These are phyloP conservation scores for Rhododendron ovatum DNA, from an alignment of 148 eudicot species.

Conservation along the genomic window DNA sequence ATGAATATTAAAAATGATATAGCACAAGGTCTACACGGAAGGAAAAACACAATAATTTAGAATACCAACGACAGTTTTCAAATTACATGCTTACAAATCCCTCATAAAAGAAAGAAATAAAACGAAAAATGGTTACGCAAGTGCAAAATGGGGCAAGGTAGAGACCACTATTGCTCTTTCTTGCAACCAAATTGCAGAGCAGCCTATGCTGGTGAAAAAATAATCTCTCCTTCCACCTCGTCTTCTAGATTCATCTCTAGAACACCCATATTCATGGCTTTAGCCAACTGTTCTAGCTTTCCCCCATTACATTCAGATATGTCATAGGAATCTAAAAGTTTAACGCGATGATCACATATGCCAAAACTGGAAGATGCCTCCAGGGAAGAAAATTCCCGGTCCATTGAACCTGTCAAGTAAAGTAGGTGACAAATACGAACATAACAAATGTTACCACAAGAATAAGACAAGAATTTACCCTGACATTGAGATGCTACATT, in stretches of 20 bases:
- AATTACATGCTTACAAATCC: too few relatives aligned
- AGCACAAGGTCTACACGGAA: too few relatives aligned
- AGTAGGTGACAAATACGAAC: conserved; percentile 23
- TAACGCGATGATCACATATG: conserved; percentile 22
- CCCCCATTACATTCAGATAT: conserved; percentile 23
- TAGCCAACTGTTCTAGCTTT: conserved; percentile 30
- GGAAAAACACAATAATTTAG: neutral
- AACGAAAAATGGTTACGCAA: neutral
- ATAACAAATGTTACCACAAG: conserved; percentile 6
- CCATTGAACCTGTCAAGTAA: conserved; percentile 38
- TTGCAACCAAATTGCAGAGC: conserved; percentile 47
- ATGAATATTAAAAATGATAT: neutral
- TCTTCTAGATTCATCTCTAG: conserved; percentile 53
- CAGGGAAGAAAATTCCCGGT: conserved; percentile 20
- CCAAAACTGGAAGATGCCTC: conserved; percentile 34
- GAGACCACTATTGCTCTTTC: conserved; percentile 62
- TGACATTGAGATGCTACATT: conserved; percentile 20
- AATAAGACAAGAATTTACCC: conserved; percentile 35
- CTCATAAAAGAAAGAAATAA: neutral
- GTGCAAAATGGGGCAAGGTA: conserved; percentile 18
- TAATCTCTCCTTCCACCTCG: conserved; percentile 84
- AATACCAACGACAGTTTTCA: neutral
- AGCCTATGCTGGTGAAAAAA: conserved; percentile 63
- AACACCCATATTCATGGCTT: conserved; percentile 40
- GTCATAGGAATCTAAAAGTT: conserved; percentile 23